Base-by-base conservation (phyloP, 176 grass and related monocot genomes). In the Metroxylon sagu region DNA sequence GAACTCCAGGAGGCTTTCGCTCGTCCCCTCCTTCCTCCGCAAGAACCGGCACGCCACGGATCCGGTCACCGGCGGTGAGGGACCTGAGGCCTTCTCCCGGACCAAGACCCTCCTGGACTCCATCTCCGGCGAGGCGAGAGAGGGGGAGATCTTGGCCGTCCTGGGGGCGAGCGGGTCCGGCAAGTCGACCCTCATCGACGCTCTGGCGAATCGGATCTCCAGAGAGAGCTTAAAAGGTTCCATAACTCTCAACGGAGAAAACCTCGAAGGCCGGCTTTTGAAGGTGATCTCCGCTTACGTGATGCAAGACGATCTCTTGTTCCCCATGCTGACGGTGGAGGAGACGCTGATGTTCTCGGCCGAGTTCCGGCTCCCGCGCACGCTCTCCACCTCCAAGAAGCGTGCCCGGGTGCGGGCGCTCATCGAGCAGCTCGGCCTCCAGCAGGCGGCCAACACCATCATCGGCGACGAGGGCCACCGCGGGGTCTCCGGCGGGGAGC, bases 211-310 rank as follows among this genome's bases (percentile, higher is more conserved):
- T 70, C 92, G 84, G 39, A 97, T 97, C 50, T 76, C 61, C 29
- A 87, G 82, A 68, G 84, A 88, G 66, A 97, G 92, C 69, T 84
- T 97, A 50, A 83, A 79, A 66, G 92, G 92, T 52, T 77, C 75
- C 61, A 52, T 97, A 50, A 97, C 75, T 52, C 75, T 97, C 64
- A 97, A 97, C 68, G 92, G 78, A 8, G 92, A 97, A 53, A 66
- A 69, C 29, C 63, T 97, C 4, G 87, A 88, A 54, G 69, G 79
- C 57, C 82, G 76, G 71, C 75, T 97, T 62, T 76, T 97, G 68
- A 97, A 97, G 87, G 84, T 87, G 31, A 97, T 97, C 69, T 97
- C 92, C 0, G 92, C 92, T 28, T 97, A 97, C 82, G 92, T 97
- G 16, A 85, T 90, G 87, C 92, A 97, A 71, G 92, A 97, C 60